Evolutionary conservation across 2,329 filamentous ascomycete species (phyloP).

Genomic region (Exophiala mesophila): DNA sequence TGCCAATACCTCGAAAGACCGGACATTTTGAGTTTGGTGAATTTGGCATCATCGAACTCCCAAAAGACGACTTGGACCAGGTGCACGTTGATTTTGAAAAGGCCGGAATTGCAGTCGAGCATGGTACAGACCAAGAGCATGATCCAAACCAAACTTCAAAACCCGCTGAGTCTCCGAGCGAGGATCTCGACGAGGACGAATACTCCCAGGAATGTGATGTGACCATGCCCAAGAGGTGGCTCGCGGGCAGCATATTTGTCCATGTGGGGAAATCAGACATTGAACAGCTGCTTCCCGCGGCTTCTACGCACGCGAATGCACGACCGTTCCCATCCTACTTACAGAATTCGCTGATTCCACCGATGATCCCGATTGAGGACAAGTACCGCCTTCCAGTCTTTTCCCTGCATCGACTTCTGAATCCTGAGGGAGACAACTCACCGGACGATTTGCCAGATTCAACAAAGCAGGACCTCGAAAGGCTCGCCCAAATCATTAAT

Average conservation of each 20-base stretch:
- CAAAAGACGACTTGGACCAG: neutral
- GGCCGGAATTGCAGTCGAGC: neutral
- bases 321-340: slow-evolving; percentile 4
- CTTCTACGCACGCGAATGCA: neutral
- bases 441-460: slow-evolving; percentile 1
- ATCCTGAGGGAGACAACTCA: neutral
- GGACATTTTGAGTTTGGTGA: neutral
- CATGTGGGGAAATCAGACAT: slow-evolving; percentile 9
- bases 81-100: neutral
- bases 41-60: neutral
- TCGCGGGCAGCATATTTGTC: slow-evolving; percentile 16
- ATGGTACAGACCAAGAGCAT: neutral
- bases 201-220: neutral
- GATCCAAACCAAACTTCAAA: neutral
- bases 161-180: no score
- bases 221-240: neutral
- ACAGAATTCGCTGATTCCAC: slow-evolving; percentile 17
- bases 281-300: neutral
- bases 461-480: neutral
- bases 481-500: neutral
- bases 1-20: slow-evolving; percentile 5
- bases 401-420: slow-evolving; percentile 16
- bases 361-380: slow-evolving; percentile 17
- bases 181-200: neutral
- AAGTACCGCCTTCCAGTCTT: slow-evolving; percentile 21